Evolutionary conservation across 2,329 filamentous ascomycete species (phyloP).

Genomic region (Setomelanomma holmii): DNA sequence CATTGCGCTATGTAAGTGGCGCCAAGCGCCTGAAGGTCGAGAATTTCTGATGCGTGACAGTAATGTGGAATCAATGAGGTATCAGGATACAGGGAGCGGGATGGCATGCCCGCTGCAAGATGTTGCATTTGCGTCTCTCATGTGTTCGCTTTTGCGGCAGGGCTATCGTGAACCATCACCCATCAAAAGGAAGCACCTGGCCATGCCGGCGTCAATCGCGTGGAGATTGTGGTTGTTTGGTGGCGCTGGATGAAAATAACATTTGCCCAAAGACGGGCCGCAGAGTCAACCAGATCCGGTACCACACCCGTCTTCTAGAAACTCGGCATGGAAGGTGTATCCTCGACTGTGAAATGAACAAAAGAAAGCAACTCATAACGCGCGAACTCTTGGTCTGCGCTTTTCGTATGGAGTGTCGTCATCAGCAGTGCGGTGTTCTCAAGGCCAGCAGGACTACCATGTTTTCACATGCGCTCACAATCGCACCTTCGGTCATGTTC

Average conservation of each 20-base stretch:
- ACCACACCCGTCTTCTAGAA: slow-evolving; percentile 7
- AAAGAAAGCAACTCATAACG: not conserved
- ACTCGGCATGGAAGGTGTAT: not conserved
- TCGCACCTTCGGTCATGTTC: no score
- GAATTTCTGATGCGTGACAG: not conserved
- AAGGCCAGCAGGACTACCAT: not conserved
- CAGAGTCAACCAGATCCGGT: not conserved
- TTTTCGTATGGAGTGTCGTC: not conserved
- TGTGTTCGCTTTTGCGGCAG: not conserved
- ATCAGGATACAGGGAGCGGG: not conserved
- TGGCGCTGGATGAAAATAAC: not conserved
- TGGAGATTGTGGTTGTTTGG: not conserved
- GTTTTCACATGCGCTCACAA: not conserved
- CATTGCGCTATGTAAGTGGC: no score
- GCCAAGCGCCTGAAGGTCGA: not conserved
- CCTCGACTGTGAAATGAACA: no score
- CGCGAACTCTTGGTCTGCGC: slow-evolving; percentile 1
- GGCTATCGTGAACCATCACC: not conserved
- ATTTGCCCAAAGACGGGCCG: not conserved
- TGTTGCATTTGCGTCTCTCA: not conserved
- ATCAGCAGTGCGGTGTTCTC: not conserved
- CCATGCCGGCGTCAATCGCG: not conserved
- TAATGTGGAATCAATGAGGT: not conserved
- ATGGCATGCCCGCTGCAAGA: not conserved
- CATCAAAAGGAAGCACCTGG: not conserved